A percentile compares a stretch with the other conserved stretches of the same genome.
Conservation (phyloP, 2,329 filamentous ascomycete species). For the Zopfia rhizophila region DNA sequence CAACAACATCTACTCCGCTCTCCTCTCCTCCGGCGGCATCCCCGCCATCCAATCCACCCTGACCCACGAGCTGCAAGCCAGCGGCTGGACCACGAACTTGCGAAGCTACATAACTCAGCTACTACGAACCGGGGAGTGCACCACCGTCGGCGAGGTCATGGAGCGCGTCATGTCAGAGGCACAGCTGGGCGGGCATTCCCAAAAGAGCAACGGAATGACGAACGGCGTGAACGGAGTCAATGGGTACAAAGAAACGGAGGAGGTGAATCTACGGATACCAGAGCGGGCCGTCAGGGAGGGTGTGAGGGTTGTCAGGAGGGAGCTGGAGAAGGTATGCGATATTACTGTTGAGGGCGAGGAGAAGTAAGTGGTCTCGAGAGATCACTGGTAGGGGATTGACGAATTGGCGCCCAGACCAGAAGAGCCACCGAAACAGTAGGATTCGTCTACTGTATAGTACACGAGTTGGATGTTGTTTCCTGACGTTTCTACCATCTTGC, state of each 20-base stretch:
- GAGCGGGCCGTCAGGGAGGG: conserved; percentile 61
- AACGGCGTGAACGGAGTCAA: conserved; percentile 40
- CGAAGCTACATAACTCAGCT: conserved; percentile 65
- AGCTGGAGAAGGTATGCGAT: conserved; percentile 62
- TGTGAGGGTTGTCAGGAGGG: conserved; percentile 61
- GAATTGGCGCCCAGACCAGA: no score
- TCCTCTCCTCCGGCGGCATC: conserved; percentile 61
- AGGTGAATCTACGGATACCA: conserved; percentile 57
- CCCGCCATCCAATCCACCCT: conserved; percentile 66
- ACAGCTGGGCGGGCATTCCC: conserved; percentile 41
- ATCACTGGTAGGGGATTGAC: no score
- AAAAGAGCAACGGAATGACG: conserved; percentile 34
- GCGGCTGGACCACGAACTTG: conserved; percentile 69
- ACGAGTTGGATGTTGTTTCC: no score
- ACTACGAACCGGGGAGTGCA: conserved; percentile 67
- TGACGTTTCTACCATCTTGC: no score
- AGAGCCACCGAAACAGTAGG: no score
- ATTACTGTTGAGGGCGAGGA: conserved; percentile 33
- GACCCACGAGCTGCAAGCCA: conserved; percentile 64
- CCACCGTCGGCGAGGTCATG: conserved; percentile 67
- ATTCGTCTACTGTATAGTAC: no score
- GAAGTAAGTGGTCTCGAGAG: no score
- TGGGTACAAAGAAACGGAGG: conserved; percentile 49
- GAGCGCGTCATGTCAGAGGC: conserved; percentile 62
- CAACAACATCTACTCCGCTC: conserved; percentile 56